Conservation (phyloP, 257 asterid species). For the Petrea volubilis region DNA sequence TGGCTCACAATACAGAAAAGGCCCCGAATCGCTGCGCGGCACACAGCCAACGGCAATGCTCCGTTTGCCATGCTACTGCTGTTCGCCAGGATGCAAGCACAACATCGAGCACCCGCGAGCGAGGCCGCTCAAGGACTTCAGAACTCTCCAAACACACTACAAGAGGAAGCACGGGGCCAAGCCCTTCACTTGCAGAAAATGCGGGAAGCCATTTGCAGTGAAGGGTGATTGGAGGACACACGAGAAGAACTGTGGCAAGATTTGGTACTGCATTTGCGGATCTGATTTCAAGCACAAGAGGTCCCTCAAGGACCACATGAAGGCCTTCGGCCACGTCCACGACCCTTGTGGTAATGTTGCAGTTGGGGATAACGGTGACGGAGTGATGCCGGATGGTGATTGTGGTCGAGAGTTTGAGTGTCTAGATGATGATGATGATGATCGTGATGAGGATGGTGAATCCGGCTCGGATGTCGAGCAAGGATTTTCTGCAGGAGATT, state of each 20-base stretch:
- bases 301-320: slow-evolving; percentile 68
- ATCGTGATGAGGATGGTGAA: slow-evolving; percentile 41
- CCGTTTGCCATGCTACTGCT: slow-evolving; percentile 78
- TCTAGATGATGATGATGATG: slow-evolving; percentile 26
- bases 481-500: slow-evolving; percentile 18
- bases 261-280: slow-evolving; percentile 81
- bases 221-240: slow-evolving; percentile 93
- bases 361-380: slow-evolving; percentile 37
- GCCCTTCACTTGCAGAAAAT: slow-evolving; percentile 67
- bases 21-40: slow-evolving; percentile 75
- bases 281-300: slow-evolving; percentile 88
- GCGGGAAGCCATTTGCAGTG: slow-evolving; percentile 73
- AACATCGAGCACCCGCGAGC: slow-evolving; percentile 72
- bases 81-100: slow-evolving; percentile 72
- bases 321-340: slow-evolving; percentile 74
- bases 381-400: slow-evolving; percentile 21
- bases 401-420: too few relatives aligned
- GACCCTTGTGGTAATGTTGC: neutral
- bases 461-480: slow-evolving; percentile 65
- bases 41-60: slow-evolving; percentile 84
- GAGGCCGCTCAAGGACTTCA: slow-evolving; percentile 70
- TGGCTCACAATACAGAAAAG: slow-evolving; percentile 81
- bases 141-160: slow-evolving; percentile 89
- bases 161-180: slow-evolving; percentile 80
- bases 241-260: slow-evolving; percentile 85